Evolutionary conservation across 2,329 filamentous ascomycete genomes (phyloP), one percentile per base, ranked within the genome.

Genomic region (Aspergillus persii): DNA sequence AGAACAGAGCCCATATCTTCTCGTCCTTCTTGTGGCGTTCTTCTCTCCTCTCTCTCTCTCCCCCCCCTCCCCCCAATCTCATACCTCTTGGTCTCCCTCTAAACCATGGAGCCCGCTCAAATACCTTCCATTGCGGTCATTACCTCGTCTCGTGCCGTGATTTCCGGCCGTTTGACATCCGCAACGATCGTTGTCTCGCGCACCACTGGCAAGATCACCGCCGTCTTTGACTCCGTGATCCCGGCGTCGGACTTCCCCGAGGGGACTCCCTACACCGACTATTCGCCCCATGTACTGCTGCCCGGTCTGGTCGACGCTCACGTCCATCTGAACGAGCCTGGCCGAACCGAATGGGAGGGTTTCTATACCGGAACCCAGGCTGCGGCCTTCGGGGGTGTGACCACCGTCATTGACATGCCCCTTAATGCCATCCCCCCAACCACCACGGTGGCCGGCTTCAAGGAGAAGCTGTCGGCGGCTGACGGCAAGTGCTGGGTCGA

Each of bases 331-430:
- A 98, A 98, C 71, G 95, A 99, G 79, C 95, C 95, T 0, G 95
- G 95, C 47, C 86, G 95, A 58, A 97, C 94, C 54, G 94, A 97
- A 84, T 98, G 95, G 95, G 95, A 99, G 74, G 95, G 95, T 9
- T 99, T 99, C 81, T 90, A 89, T 81, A 97, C 93, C 0, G 95
- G 95, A 52, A 98, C 95, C 27, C 86, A 91, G 68, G 95, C 95
- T 36, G 95, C 95, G 3, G 95, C 95, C 9, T 96, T 94, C 68
- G 95, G 95, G 46, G 95, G 95, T 68, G 95, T 98, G 29, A 99
- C 95, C 4, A 98, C 95, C 0, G 92, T 99, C 8, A 81, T 99
- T 70, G 95, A 98, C 77, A 99, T 99, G 95, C 95, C 95, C 36
- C 78, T 98, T 62, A 99, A 99, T 77, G 92, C 94, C 52, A 96